Evolutionary conservation across 2,329 filamentous ascomycete genomes (phyloP), one percentile per base, ranked within the genome.

Genomic region (Phoma herbarum): DNA sequence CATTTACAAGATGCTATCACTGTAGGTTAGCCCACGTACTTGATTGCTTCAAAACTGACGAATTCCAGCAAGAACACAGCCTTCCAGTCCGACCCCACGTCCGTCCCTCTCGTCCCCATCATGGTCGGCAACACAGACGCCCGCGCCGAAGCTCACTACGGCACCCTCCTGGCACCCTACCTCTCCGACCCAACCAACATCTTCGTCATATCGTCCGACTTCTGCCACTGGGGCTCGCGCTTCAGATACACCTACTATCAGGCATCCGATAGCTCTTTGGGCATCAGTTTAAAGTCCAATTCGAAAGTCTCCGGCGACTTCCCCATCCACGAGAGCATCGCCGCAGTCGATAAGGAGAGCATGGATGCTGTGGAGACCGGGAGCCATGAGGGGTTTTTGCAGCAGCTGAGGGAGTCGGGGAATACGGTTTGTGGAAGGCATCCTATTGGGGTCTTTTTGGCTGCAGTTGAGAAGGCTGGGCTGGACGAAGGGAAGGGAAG

Each of bases 371-470:
- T 98, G 39, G 88, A 93, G 73, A 88, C 87, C 2, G 93, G 94
- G 1, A 83, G 79, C 8, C 90, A 96, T 69, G 80, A 85, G 22
- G 79, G 77, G 0, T 98, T 97, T 75, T 81, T 91, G 16, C 81
- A 85, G 2, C 88, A 87, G 39, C 77, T 99, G 20, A 78, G 82
- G 51, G 79, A 85, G 33, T 98, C 94, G 0, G 86, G 86, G 14
- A 99, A 99, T 69, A 97, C 95, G 0, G 92, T 99, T 0, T 99
- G 95, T 72, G 95, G 95, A 3, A 84, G 94, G 47, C 95, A 99
- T 79, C 95, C 95, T 0, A 98, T 99, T 68, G 93, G 95, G 0
- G 89, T 98, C 4, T 85, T 90, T 35, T 93, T 99, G 92, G 92
- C 93, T 0, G 93, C 90, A 0, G 77, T 98, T 60, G 93, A 97